phyloP scores from a whole-genome alignment of 257 asterid species.

The Solanum sitiens region DNA sequence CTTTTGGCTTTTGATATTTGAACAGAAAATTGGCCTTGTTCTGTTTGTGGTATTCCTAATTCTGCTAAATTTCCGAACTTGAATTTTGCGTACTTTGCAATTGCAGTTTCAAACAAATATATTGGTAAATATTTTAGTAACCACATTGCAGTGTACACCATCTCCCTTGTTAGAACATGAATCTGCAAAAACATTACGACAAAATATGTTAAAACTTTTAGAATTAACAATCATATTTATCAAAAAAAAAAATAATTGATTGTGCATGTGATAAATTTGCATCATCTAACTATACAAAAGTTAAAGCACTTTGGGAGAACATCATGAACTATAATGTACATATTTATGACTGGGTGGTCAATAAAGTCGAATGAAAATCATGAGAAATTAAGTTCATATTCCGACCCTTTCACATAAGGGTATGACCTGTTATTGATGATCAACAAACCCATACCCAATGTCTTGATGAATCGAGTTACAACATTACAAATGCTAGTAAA shows the following conservation, averaged over 20 bases:
- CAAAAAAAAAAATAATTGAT: neutral
- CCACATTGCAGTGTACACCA: constrained; percentile 34
- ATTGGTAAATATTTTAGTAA: constrained; percentile 12
- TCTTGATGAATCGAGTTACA: neutral
- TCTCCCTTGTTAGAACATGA: constrained; percentile 24
- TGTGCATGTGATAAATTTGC: neutral
- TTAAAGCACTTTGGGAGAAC: neutral
- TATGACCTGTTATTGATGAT: neutral
- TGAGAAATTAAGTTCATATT: neutral
- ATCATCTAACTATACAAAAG: neutral
- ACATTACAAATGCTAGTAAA: neutral
- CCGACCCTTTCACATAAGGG: neutral
- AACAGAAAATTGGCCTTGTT: constrained; percentile 28
- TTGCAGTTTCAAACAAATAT: constrained; percentile 12
- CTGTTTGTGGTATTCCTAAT: constrained; percentile 12
- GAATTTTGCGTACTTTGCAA: neutral
- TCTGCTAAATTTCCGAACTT: constrained; percentile 18
- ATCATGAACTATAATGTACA: neutral
- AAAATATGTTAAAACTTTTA: neutral
- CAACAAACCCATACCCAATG: neutral
- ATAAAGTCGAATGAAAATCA: neutral
- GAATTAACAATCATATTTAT: neutral
- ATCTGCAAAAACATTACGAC: constrained; percentile 11
- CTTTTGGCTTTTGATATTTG: constrained; percentile 9
- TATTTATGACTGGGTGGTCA: neutral